Percentiles rank a stretch among this genome's conserved stretches.
Evolutionary conservation across 805 yeast genomes (phyloP).

Genomic region (Kuraishia cidri): DNA sequence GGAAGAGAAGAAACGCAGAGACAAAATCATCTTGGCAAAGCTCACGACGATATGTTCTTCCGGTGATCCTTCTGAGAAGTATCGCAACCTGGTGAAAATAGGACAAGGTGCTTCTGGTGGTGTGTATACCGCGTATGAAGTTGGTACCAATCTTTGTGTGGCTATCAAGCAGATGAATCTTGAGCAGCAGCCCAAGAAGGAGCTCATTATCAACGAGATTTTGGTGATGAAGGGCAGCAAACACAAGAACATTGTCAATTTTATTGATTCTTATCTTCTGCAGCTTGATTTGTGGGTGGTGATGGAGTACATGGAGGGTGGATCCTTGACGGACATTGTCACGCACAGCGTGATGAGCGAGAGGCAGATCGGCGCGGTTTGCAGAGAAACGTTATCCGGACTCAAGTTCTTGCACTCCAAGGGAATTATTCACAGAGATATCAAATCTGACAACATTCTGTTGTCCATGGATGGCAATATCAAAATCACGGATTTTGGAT

Average conservation of each 20-base stretch:
- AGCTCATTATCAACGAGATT: constrained; percentile 90
- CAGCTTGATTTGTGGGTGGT: constrained; percentile 94
- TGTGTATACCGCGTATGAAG: constrained; percentile 80
- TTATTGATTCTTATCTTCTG: constrained; percentile 80
- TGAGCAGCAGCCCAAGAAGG: constrained; percentile 87
- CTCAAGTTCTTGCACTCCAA: constrained; percentile 86
- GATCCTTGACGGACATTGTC: constrained; percentile 91
- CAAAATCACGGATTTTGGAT: constrained; percentile 90
- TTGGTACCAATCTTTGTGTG: constrained; percentile 47
- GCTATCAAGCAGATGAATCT: constrained; percentile 97
- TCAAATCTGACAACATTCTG: constrained; percentile 91
- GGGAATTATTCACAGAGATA: constrained; percentile 93
- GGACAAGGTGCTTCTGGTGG: constrained; percentile 99
- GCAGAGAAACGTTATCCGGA: constrained; percentile 86
- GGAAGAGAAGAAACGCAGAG: constrained; percentile 68
- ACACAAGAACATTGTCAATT: constrained; percentile 92
- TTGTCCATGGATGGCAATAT: constrained; percentile 77
- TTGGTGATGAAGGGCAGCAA: constrained; percentile 94
- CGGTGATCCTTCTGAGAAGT: constrained; percentile 73
- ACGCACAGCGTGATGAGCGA: constrained; percentile 81
- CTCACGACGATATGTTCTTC: constrained; percentile 70
- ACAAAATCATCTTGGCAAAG: constrained; percentile 62
- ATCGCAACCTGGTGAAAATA: constrained; percentile 65
- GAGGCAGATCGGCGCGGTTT: constrained; percentile 85
- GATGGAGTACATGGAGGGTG: constrained; percentile 99